Percentiles rank a stretch among this genome's conserved stretches.
Evolutionary conservation across 495 filamentous ascomycete species (phyloP).

Genomic region (Neurospora hispaniola): DNA sequence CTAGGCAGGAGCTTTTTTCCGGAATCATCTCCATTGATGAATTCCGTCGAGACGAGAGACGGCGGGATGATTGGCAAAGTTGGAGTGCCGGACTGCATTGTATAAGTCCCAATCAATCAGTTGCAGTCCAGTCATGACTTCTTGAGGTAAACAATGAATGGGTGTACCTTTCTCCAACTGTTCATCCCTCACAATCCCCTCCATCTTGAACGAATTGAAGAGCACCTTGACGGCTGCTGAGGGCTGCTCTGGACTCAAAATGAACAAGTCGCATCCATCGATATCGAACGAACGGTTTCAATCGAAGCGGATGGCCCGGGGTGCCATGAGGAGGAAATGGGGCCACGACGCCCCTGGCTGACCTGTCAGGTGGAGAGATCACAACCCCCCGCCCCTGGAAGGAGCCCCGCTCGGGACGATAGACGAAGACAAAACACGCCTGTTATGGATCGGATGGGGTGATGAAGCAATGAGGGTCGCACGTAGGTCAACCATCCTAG

Average conservation of each 20-base stretch:
- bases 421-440: background rate
- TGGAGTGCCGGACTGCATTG: background rate
- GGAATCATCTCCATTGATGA: background rate
- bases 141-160: background rate
- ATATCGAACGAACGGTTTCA: background rate
- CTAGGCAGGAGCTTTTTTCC: background rate
- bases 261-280: background rate
- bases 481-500: too few relatives aligned
- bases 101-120: background rate
- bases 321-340: background rate
- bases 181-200: background rate
- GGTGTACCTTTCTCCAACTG: background rate
- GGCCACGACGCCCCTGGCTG: background rate
- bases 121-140: background rate
- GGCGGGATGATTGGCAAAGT: background rate
- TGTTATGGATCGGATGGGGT: background rate
- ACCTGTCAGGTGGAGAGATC: background rate
- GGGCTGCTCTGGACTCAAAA: background rate
- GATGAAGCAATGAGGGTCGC: background rate
- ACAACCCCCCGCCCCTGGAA: background rate
- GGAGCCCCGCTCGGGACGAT: background rate
- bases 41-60: background rate
- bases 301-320: background rate
- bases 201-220: background rate
- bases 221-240: background rate